Evolutionary conservation across 2,329 filamentous ascomycete genomes (phyloP), one percentile per base, ranked within the genome.

Genomic region (Beauveria brongniartii): DNA sequence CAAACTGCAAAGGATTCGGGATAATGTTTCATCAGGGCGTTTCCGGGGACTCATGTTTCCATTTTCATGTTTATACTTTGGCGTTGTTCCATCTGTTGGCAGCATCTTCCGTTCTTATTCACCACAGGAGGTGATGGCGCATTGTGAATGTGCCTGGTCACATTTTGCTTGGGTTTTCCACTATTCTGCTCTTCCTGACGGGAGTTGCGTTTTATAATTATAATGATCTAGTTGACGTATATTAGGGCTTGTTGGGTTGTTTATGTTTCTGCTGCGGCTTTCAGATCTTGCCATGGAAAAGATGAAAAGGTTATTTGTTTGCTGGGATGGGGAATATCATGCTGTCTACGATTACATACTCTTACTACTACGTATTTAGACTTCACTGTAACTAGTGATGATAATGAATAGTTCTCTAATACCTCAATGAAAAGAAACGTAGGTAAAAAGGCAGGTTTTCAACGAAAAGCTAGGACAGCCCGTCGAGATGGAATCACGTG

Each of bases 21-120:
- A 56, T 55, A 63, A 65, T 24, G 3, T 28, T 55, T 37, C 3
- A n/a, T 40, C 63, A 64, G 64, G 63, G 69, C 63, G 65, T 65
- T 70, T 70, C 30, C 22, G 55, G 46, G 50, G 30, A 58, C n/a
- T 2, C 20, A 8, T 22, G 3, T 24, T 22, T 24, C 24, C 44
- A 16, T 53, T 20, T 59, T 37, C 40, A 52, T 59, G 56, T 59
- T 53, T 22, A 53, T 59, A 53, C 48, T n/a, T 44, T 26, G 56
- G 56, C 37, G 47, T 52, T 59, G 44, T 44, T 59, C 8, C 24
- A 34, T 43, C 40, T 50, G 8, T 59, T 41, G 44, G 24, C 44
- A 41, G 20, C 55, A 57, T 57, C 40, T 18, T 48, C 24, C 55
- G 22, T 51, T 30, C 34, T 41, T 28, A 48, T 28, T 28, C 55